Evolutionary conservation across 768 basidiomycete species (phyloP).

Genomic region (Podaxis carcinomalis): DNA sequence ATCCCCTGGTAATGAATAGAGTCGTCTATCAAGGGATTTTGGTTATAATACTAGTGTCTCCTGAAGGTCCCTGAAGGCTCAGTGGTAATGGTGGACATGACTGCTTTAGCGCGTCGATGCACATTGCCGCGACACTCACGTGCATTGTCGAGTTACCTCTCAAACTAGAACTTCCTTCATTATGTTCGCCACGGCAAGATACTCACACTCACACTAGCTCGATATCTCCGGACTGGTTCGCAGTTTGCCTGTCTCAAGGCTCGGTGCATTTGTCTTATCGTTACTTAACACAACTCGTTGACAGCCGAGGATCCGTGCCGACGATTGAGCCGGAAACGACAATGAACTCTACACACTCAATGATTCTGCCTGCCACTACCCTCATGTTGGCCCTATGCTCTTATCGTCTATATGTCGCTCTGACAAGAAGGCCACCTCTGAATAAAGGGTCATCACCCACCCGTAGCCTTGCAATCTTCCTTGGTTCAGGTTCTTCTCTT

Average conservation of each 20-base stretch:
- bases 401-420: conserved; percentile 28
- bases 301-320: background rate
- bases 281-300: background rate
- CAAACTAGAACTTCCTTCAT: background rate
- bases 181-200: background rate
- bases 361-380: background rate
- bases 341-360: background rate
- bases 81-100: background rate
- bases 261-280: background rate
- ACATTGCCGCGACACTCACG: background rate
- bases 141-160: background rate
- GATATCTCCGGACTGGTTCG: background rate
- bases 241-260: background rate
- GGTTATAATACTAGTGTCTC: background rate
- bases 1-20: conserved; percentile 6
- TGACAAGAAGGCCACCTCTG: conserved; percentile 15
- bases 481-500: conserved; percentile 77
- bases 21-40: background rate
- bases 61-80: background rate
- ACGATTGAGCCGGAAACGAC: background rate
- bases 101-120: conserved; percentile 16
- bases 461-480: conserved; percentile 71
- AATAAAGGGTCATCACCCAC: conserved; percentile 14
- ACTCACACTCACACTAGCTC: background rate
- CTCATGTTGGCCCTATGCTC: conserved; percentile 12